A percentile compares a stretch with the other conserved stretches of the same genome.
Evolutionary conservation across 257 asterid species (phyloP).

Genomic region (Solanum habrochaites): DNA sequence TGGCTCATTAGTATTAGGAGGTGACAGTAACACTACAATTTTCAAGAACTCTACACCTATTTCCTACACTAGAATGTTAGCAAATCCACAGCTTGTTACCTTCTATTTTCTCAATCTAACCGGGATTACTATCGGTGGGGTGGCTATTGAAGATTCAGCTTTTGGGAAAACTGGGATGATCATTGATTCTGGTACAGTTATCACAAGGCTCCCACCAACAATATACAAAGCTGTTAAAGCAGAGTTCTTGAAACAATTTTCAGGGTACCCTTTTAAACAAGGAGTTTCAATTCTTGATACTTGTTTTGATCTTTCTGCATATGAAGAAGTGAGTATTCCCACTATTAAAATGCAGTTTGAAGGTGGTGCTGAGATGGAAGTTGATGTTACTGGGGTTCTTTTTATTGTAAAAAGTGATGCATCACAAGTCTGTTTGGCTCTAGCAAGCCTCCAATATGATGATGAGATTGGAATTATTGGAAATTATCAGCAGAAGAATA

Average conservation of each 20-base stretch:
- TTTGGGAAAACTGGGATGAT: conserved; percentile 31
- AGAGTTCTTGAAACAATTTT: conserved; percentile 72
- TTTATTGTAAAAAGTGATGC: conserved; percentile 56
- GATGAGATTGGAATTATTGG: conserved; percentile 73
- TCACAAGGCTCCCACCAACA: conserved; percentile 69
- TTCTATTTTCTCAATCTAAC: conserved; percentile 67
- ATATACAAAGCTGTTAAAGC: conserved; percentile 36
- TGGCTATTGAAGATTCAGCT: conserved; percentile 22
- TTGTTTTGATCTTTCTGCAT: conserved; percentile 62
- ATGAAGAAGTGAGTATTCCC: conserved; percentile 60
- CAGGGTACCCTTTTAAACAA: conserved; percentile 51
- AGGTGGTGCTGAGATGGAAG: conserved; percentile 46
- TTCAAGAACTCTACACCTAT: conserved; percentile 45
- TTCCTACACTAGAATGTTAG: conserved; percentile 47
- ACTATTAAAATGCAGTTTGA: conserved; percentile 50
- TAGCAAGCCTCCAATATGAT: conserved; percentile 69
- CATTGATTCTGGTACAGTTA: conserved; percentile 83
- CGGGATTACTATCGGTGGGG: conserved; percentile 51
- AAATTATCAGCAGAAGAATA: conserved; percentile 83
- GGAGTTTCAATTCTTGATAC: conserved; percentile 69
- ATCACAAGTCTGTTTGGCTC: conserved; percentile 86
- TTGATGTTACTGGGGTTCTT: conserved; percentile 62
- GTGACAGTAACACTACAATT: conserved; percentile 12
- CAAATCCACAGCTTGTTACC: conserved; percentile 37
- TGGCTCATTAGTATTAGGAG: conserved; percentile 61